A percentile compares a stretch with the other conserved stretches of the same genome.
Evolutionary conservation across 805 yeast species (phyloP).

Genomic region (Scheffersomyces lignosus): DNA sequence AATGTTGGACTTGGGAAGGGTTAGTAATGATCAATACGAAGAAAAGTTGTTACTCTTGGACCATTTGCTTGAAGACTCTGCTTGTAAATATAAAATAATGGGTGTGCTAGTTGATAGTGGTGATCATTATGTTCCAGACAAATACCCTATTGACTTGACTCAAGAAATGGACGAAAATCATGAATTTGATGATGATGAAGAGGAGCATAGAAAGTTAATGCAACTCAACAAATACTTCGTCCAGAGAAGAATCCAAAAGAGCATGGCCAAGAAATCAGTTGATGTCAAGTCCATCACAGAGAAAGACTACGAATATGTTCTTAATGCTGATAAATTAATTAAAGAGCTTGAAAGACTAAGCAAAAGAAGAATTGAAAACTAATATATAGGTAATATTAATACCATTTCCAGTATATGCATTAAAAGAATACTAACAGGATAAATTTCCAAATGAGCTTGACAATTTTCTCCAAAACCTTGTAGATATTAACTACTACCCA

Average conservation of each 20-base stretch:
- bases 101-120: conserved; percentile 46
- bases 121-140: conserved; percentile 25
- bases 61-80: conserved; percentile 13
- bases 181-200: conserved; percentile 2
- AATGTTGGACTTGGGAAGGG: conserved; percentile 29
- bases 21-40: conserved; percentile 16
- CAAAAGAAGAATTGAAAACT: conserved; percentile 5
- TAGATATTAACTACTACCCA: conserved; percentile 58
- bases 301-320: conserved; percentile 15
- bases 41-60: conserved; percentile 10
- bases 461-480: conserved; percentile 28
- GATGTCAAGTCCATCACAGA: not conserved
- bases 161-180: conserved; percentile 3
- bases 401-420: not conserved
- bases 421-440: conserved; percentile 6
- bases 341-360: conserved; percentile 16
- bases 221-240: conserved; percentile 14
- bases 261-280: not conserved
- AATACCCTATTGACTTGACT: conserved; percentile 5
- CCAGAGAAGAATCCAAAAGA: conserved; percentile 10
- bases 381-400: not conserved
- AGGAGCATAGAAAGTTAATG: conserved; percentile 2
- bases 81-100: conserved; percentile 19
- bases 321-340: conserved; percentile 25
- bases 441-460: conserved; percentile 14